Evolutionary conservation across 75 land plant genomes (phyloP).

Genomic region (Selaginella moellendorffii): DNA sequence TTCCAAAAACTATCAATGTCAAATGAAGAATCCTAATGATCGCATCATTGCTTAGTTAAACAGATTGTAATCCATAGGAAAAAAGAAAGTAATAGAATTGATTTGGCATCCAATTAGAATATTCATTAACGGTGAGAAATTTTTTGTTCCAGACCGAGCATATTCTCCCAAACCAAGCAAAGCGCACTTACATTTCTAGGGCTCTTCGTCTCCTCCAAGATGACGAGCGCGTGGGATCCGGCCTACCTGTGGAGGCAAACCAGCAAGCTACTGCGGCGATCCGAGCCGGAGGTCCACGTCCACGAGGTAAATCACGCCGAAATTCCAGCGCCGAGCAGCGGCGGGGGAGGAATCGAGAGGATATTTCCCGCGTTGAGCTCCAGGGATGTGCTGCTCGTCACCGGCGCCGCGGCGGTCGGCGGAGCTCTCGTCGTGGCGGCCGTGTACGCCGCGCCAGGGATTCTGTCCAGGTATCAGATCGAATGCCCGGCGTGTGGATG

Average conservation of each 20-base stretch:
- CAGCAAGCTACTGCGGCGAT: not conserved
- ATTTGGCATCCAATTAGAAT: no score
- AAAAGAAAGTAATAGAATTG: no score
- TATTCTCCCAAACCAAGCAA: not conserved
- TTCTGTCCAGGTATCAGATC: not conserved
- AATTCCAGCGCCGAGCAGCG: not conserved
- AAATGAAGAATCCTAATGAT: no score
- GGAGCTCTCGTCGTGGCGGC: slow-evolving; percentile 22
- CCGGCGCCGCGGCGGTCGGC: slow-evolving; percentile 28
- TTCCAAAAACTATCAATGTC: no score
- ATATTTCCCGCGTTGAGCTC: slow-evolving; percentile 22
- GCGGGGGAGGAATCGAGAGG: not conserved
- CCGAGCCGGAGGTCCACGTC: not conserved
- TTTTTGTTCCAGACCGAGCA: not conserved
- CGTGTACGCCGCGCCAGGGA: not conserved
- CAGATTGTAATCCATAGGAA: no score
- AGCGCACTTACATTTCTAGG: no score
- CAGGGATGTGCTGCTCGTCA: slow-evolving; percentile 25
- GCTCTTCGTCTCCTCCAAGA: not conserved
- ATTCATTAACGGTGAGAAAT: no score
- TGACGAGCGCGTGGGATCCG: not conserved
- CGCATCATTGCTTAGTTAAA: no score
- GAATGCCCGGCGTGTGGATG: slow-evolving; percentile 12
- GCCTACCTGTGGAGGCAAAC: not conserved
- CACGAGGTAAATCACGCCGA: not conserved